These are phyloP conservation scores for Suillus hirtellus DNA, from an alignment of 768 basidiomycete genomes.

Conservation along the genomic window DNA sequence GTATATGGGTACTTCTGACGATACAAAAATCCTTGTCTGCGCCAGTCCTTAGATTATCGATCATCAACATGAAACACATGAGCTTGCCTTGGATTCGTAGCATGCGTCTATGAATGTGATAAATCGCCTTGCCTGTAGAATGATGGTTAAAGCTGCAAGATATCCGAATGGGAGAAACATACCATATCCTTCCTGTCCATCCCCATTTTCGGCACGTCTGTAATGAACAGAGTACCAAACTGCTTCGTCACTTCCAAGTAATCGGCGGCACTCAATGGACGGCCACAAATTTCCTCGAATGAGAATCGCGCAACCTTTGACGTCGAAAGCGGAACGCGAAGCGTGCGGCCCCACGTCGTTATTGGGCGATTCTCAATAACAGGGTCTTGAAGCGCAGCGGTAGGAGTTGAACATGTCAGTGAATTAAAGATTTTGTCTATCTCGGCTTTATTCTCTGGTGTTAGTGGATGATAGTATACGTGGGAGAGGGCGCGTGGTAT, in stretches of 20 bases:
- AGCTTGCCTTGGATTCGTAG: conserved; percentile 81
- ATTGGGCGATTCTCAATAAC: conserved; percentile 64
- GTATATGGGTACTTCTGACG: conserved; percentile 90
- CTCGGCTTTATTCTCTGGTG: conserved; percentile 62
- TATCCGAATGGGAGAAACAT: conserved; percentile 14
- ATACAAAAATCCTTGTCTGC: conserved; percentile 87
- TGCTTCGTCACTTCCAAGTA: conserved; percentile 90
- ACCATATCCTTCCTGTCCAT: conserved; percentile 86
- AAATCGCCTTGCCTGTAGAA: conserved; percentile 83
- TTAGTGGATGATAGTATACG: conserved; percentile 87
- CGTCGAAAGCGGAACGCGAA: conserved; percentile 79
- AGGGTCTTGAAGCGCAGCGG: conserved; percentile 41
- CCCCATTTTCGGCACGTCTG: conserved; percentile 87
- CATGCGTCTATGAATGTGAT: conserved; percentile 98
- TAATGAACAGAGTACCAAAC: conserved; percentile 86
- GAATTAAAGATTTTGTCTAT: conserved; percentile 84
- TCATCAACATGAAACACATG: neutral
- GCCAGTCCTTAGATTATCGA: conserved; percentile 1
- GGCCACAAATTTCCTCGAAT: conserved; percentile 85
- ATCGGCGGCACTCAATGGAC: conserved; percentile 90
- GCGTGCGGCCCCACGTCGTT: conserved; percentile 86
- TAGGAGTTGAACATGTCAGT: conserved; percentile 52
- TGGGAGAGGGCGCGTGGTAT: conserved; percentile 91
- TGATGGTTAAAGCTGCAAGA: conserved; percentile 9
- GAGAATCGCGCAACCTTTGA: conserved; percentile 80